phyloP scores from a whole-genome alignment of 1,284 basidiomycete genomes.

The Trichosporon inkin region DNA sequence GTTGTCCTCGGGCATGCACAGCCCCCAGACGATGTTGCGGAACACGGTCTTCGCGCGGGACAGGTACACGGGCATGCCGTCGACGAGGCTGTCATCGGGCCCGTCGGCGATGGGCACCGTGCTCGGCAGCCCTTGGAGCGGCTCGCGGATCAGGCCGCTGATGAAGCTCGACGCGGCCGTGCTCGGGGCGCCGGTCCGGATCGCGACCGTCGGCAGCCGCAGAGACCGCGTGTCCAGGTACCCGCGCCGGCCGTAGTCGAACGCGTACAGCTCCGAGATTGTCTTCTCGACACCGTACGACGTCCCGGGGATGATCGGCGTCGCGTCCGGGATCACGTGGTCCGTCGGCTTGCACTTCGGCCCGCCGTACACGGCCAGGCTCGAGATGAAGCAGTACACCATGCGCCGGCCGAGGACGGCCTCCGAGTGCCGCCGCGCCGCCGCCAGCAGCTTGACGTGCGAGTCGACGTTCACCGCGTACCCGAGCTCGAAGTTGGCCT shows the following conservation, averaged over 20 bases:
- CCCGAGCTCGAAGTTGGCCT: constrained; percentile 62
- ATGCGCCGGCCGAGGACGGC: constrained; percentile 36
- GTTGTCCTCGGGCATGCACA: constrained; percentile 43
- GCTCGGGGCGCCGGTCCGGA: constrained; percentile 58
- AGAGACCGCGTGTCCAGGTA: constrained; percentile 62
- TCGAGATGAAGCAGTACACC: constrained; percentile 62
- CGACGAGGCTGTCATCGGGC: constrained; percentile 39
- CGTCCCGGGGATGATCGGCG: constrained; percentile 58
- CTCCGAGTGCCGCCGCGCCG: constrained; percentile 51
- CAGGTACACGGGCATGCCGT: constrained; percentile 58
- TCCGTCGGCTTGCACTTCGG: constrained; percentile 53
- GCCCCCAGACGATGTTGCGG: constrained; percentile 49
- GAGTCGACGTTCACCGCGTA: constrained; percentile 61
- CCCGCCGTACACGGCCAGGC: constrained; percentile 63
- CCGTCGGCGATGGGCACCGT: constrained; percentile 56
- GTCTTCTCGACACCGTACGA: constrained; percentile 62
- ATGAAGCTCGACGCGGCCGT: constrained; percentile 62
- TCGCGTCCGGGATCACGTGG: constrained; percentile 49
- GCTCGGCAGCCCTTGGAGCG: constrained; percentile 56
- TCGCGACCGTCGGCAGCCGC: constrained; percentile 61
- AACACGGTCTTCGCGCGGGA: constrained; percentile 55
- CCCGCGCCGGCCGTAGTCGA: constrained; percentile 61
- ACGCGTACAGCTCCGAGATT: constrained; percentile 60
- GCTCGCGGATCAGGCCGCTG: constrained; percentile 63
- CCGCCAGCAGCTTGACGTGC: constrained; percentile 56